phyloP scores from a whole-genome alignment of 2,329 filamentous ascomycete genomes.

The Cladosporium sp. region DNA sequence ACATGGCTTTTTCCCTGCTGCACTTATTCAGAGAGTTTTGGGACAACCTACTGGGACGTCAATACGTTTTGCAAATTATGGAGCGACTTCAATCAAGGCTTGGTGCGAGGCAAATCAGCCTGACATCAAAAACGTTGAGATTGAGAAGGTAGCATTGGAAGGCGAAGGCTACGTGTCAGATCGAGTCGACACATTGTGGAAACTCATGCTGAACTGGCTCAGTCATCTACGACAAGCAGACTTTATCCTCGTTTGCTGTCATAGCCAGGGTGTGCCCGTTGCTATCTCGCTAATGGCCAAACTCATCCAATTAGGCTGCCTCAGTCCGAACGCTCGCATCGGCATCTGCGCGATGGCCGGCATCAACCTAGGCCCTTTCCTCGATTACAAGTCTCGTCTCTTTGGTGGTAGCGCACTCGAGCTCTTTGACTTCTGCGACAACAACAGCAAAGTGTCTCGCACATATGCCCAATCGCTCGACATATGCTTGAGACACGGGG shows the following conservation, averaged over 20 bases:
- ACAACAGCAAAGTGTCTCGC: slow-evolving; percentile 75
- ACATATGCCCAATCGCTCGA: slow-evolving; percentile 74
- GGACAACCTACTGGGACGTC: slow-evolving; percentile 96
- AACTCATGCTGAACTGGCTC: slow-evolving; percentile 89
- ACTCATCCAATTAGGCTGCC: slow-evolving; percentile 82
- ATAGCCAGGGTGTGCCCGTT: slow-evolving; percentile 94
- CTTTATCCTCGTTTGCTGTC: slow-evolving; percentile 86
- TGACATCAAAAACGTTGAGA: slow-evolving; percentile 69
- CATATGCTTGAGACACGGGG: slow-evolving; percentile 70
- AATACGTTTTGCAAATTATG: slow-evolving; percentile 84
- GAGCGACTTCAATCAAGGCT: slow-evolving; percentile 74
- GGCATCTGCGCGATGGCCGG: slow-evolving; percentile 88
- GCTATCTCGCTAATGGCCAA: slow-evolving; percentile 90
- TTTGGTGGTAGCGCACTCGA: slow-evolving; percentile 90
- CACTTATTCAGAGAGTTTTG: slow-evolving; percentile 81
- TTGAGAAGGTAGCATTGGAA: slow-evolving; percentile 92
- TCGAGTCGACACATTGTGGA: slow-evolving; percentile 89
- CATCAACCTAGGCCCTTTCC: slow-evolving; percentile 88
- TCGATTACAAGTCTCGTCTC: slow-evolving; percentile 84
- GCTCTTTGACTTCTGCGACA: slow-evolving; percentile 87
- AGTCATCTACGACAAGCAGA: slow-evolving; percentile 84
- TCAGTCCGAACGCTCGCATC: slow-evolving; percentile 65
- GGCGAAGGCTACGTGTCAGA: slow-evolving; percentile 91
- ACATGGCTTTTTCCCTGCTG: slow-evolving; percentile 88
- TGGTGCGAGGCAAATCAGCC: slow-evolving; percentile 65